Base-by-base conservation (phyloP, 106 monocot species). In the Allium sativum region DNA sequence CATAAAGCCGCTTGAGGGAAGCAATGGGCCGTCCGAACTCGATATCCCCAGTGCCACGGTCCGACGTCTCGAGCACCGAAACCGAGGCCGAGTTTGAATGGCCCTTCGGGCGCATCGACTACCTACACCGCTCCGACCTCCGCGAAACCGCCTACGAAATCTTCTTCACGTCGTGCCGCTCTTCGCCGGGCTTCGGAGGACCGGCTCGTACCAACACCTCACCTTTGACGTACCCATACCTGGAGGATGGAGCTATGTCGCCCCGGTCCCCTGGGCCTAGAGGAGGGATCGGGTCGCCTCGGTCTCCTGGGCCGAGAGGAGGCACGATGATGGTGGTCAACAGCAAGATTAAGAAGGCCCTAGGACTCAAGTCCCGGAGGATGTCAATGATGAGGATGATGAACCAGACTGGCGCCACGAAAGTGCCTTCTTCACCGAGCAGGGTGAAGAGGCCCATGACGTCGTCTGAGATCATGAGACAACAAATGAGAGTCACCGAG, bases 111-210 rank as follows among this genome's bases (percentile, higher is more conserved):
- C 69, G 76, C 21, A 62, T 89, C 73, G 82, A 89, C 58, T 76
- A 76, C n/a, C 48, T 94, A 20, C 70, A 53, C 45, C 75, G 57
- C 19, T 71, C 73, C 55, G 89, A 81, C 40, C 72, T 93, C 48
- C 76, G 93, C 0, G 93, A 81, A 66, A 72, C 86, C 41, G 93
- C 93, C 9, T 94, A 94, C 69, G 93, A 94, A 66, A 68, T 94
- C 48, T 94, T 83, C 76, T 94, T 94, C 78, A 83, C 65, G 73
- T 80, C 80, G 9, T 89, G 85, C 72, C 72, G 93, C 40, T 73
- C 85, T 22, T 75, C 82, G n/a, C 66, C 78, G 9, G 78, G 78
- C 8, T 83, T 83, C 77, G 53, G 72, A n/a, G 31, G 31, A 31
- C 5, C 31, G 31, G 1, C 31, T 5, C 31, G 31, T 31, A 31